Base-by-base conservation (phyloP, 2,329 filamentous ascomycete species). In the Aspergillus floridensis region DNA sequence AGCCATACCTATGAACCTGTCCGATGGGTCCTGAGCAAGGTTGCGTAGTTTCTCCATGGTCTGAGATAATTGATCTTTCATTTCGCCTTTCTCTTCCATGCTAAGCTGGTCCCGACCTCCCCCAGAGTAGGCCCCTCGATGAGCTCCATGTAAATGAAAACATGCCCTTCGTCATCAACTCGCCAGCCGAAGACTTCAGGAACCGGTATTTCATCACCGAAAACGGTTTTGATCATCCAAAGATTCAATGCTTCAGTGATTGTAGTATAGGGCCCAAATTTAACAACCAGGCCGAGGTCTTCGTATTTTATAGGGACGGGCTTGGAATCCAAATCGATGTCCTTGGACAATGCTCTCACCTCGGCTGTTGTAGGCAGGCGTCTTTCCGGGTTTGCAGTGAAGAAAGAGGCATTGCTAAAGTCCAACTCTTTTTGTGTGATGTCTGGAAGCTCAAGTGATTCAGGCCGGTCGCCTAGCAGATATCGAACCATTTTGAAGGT, bases 121-220 rank as follows among this genome's bases (percentile, higher is more conserved):
- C 66, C 47, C 14, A 75, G 59, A 6, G 68, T 70, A 11, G 32
- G 11, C 29, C 71, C 69, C 54, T 59, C 19, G 29, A 75, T 68
- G 24, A 71, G 58, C 55, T 75, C 66, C 70, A 73, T 75, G 57
- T 74, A 74, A 38, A 75, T 68, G 56, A 71, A 74, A 4, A 68
- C 62, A 29, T 65, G 59, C 32, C 32, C 32, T 24, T 57, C 56
- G 6, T 58, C 31, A 1, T 69, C 60, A 19, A 66, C 59, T 22
- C 60, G 64, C 72, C 73, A 77, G 19, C 74, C 73, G 65, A 72
- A 77, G 21, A 75, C 59, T 57, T 77, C 72, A 2, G 75, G 74
- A 31, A 75, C 74, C 47, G 74, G 74, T 35, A 75, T 64, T 7
- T 63, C 51, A 29, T 60, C 59, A 14, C 55, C 7, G 50, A 70